These are phyloP conservation scores for Escallonia rubra DNA, from an alignment of 129 eudicot genomes.

Conservation along the genomic window DNA sequence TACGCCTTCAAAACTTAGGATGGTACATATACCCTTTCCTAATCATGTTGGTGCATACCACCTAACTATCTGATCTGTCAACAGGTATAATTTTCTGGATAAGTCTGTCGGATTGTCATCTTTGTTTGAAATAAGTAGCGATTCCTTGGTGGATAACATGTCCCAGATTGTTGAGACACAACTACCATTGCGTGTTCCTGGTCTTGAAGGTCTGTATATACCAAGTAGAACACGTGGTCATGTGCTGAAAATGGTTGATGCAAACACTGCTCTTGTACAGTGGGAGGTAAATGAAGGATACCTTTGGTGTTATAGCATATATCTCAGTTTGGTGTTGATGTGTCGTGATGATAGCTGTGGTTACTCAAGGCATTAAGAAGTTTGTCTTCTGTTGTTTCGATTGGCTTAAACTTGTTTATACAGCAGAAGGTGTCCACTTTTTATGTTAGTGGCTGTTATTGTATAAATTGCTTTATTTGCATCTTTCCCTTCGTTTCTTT, in stretches of 20 bases:
- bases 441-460: not conserved
- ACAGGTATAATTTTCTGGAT: slow-evolving; percentile 83
- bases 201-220: slow-evolving; percentile 68
- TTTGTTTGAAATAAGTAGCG: slow-evolving; percentile 49
- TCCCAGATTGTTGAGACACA: slow-evolving; percentile 50
- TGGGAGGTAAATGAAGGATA: slow-evolving; percentile 66
- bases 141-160: slow-evolving; percentile 35
- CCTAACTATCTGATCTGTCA: not conserved
- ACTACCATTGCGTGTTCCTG: slow-evolving; percentile 58
- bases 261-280: slow-evolving; percentile 66
- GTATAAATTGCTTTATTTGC: not conserved
- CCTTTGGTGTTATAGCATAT: not conserved
- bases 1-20: too few relatives aligned
- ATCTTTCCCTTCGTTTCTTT: not conserved
- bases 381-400: not conserved
- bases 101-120: slow-evolving; percentile 86
- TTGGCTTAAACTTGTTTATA: not conserved
- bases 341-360: not conserved
- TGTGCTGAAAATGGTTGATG: slow-evolving; percentile 56
- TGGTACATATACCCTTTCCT: too few relatives aligned
- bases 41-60: too few relatives aligned
- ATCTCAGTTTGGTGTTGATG: too few relatives aligned
- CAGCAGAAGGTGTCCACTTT: not conserved
- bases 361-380: not conserved
- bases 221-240: slow-evolving; percentile 80